Evolutionary conservation across 805 yeast species (phyloP).

Genomic region (Wickerhamiella galacta): DNA sequence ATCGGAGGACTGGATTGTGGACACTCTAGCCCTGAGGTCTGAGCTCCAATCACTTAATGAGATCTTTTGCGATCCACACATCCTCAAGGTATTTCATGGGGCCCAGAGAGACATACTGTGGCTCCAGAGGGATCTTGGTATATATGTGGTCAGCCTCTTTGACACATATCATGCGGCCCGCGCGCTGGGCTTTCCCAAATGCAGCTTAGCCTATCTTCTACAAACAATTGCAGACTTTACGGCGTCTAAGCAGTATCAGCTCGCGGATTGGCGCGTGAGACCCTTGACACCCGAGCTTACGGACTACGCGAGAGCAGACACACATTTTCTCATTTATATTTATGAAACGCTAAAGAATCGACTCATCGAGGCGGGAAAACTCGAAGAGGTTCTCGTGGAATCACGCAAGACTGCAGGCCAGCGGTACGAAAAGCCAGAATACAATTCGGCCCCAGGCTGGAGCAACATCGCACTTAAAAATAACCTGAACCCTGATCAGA

Average conservation of each 20-base stretch:
- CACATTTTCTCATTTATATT: constrained; percentile 74
- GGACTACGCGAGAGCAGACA: constrained; percentile 85
- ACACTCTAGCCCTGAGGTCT: constrained; percentile 63
- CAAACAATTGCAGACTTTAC: constrained; percentile 67
- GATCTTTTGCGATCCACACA: constrained; percentile 64
- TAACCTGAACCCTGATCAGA: constrained; percentile 35
- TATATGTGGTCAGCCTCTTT: constrained; percentile 74
- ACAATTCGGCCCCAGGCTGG: constrained; percentile 51
- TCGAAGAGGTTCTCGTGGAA: constrained; percentile 38
- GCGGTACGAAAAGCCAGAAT: constrained; percentile 67
- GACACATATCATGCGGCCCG: constrained; percentile 88
- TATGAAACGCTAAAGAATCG: constrained; percentile 56
- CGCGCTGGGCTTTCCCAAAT: constrained; percentile 60
- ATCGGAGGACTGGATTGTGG: constrained; percentile 72
- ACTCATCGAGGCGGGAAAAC: constrained; percentile 33
- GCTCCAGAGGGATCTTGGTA: constrained; percentile 89
- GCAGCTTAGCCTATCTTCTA: constrained; percentile 68
- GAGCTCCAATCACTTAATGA: constrained; percentile 50
- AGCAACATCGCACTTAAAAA: constrained; percentile 26
- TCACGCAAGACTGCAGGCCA: constrained; percentile 67
- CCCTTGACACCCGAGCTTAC: constrained; percentile 65
- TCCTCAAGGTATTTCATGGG: constrained; percentile 86
- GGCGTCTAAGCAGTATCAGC: constrained; percentile 85
- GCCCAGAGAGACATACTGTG: constrained; percentile 93
- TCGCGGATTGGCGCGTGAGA: constrained; percentile 91